Evolutionary conservation across 805 yeast species (phyloP).

Genomic region (Candida odintsovae): DNA sequence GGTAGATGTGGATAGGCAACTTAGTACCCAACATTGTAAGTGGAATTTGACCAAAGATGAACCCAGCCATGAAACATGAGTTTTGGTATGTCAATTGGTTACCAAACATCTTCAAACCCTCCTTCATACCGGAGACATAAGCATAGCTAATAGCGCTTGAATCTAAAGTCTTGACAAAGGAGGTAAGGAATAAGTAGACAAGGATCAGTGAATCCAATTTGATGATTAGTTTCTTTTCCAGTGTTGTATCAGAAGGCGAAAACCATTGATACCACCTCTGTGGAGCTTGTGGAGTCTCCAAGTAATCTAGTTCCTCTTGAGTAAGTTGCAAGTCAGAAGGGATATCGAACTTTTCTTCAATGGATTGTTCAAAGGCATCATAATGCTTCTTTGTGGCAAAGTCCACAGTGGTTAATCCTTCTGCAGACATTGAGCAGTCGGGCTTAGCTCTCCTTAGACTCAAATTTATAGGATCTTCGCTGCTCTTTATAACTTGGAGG

Average conservation of each 20-base stretch:
- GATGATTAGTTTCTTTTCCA: conserved; percentile 34
- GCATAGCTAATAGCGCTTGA: conserved; percentile 57
- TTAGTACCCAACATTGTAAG: conserved; percentile 18
- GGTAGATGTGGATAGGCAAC: conserved; percentile 13
- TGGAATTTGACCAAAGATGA: conserved; percentile 22
- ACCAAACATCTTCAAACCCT: conserved; percentile 48
- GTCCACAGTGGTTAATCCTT: neutral
- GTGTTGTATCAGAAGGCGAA: conserved; percentile 40
- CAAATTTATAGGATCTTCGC: neutral
- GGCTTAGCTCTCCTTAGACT: neutral
- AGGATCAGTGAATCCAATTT: conserved; percentile 49
- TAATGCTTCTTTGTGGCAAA: neutral
- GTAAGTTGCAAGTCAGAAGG: conserved; percentile 6
- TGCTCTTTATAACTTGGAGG: neutral
- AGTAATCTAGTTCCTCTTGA: conserved; percentile 3
- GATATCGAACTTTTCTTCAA: neutral
- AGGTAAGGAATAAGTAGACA: conserved; percentile 49
- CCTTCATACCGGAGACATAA: conserved; percentile 55
- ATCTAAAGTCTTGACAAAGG: conserved; percentile 63
- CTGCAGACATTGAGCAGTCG: neutral
- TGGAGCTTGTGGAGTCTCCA: conserved; percentile 1
- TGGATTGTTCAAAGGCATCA: neutral
- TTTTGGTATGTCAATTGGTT: conserved; percentile 32
- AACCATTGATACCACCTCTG: conserved; percentile 54
- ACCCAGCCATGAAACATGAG: conserved; percentile 17